Percentiles rank a stretch among this genome's conserved stretches.
These are phyloP conservation scores for Capronia epimyces DNA, from an alignment of 2,329 filamentous ascomycete genomes.

Conservation along the genomic window DNA sequence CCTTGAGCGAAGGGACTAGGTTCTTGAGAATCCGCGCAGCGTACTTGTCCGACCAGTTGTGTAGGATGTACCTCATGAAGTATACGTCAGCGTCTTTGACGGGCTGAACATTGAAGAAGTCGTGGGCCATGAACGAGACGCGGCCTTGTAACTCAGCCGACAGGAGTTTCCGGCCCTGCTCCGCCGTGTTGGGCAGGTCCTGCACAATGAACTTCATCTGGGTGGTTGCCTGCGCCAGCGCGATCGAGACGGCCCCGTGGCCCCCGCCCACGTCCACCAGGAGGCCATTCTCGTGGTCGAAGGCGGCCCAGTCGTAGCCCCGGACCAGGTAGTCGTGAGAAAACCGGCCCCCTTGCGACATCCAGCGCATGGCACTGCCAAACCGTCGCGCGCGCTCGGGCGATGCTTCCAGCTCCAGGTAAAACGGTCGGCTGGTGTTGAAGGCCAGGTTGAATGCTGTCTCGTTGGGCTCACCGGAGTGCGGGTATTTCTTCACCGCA, in stretches of 20 bases:
- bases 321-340: too few species aligned
- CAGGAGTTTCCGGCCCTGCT: conserved; percentile 13
- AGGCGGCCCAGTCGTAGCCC: conserved; percentile 21
- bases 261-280: conserved; percentile 40
- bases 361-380: conserved; percentile 9
- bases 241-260: conserved; percentile 54
- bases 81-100: conserved; percentile 31
- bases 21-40: conserved; percentile 34
- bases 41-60: conserved; percentile 38
- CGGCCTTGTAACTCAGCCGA: conserved; percentile 28
- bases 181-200: conserved; percentile 39
- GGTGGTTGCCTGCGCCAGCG: conserved; percentile 48
- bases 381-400: conserved; percentile 9
- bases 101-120: conserved; percentile 38
- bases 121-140: conserved; percentile 28
- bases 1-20: conserved; percentile 30
- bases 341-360: background rate
- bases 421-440: conserved; percentile 16
- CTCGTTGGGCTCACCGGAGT: conserved; percentile 11
- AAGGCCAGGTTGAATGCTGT: conserved; percentile 15
- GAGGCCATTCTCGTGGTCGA: conserved; percentile 14
- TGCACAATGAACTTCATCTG: conserved; percentile 52
- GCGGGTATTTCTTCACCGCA: conserved; percentile 12
- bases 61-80: conserved; percentile 37
- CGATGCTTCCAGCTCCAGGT: conserved; percentile 8